Base-by-base conservation (phyloP, 345 rosid genomes). In the Raphanus raphanistrum region DNA sequence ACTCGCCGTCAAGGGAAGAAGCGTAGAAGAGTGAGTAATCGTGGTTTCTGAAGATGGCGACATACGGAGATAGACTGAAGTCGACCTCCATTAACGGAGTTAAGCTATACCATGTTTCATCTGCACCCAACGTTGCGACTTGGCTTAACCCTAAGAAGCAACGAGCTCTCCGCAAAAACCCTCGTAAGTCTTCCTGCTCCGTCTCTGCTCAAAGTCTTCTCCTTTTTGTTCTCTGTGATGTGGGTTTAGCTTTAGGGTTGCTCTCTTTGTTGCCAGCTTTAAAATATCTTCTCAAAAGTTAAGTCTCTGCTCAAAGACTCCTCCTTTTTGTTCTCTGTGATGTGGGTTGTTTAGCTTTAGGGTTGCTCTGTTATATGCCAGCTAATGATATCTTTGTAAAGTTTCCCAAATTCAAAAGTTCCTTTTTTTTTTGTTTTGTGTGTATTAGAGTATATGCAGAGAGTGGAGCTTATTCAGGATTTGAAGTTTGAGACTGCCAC, bases 401-500 rank as follows among this genome's bases (percentile, higher is more conserved):
- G 48, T 41, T 41, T 41, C 13, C 10, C 50, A 43, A 43, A 43
- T 45, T 13, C 54, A 45, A 38, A 0, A 7, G 6, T 45, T 29
- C 26, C 32, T 31, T 16, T 25, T 21, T 48, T 68, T 48, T 48
- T 48, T 48, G 17, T 66, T 73, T 68, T 52, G 43, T 79, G 65
- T 21, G 5, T 71, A 15, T 16, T 12, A 80, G 83, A 80, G 21
- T 80, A 80, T 80, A 80, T 48, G 77, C 77, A 80, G 67, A 76
- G 83, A 60, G 80, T 76, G 66, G 83, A 81, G 82, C 73, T 94
- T 66, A 71, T 95, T 81, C 95, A 89, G 84, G 98, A 95, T 57
- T 83, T 92, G 87, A 86, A 90, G 83, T 92, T 92, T 76, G 85
- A 88, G 82, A 95, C 93, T 15, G 94, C 98, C 3, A 88, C 94